Percentiles rank a stretch among this genome's conserved stretches.
Conservation (phyloP, 768 basidiomycete species). For the Vararia minispora region DNA sequence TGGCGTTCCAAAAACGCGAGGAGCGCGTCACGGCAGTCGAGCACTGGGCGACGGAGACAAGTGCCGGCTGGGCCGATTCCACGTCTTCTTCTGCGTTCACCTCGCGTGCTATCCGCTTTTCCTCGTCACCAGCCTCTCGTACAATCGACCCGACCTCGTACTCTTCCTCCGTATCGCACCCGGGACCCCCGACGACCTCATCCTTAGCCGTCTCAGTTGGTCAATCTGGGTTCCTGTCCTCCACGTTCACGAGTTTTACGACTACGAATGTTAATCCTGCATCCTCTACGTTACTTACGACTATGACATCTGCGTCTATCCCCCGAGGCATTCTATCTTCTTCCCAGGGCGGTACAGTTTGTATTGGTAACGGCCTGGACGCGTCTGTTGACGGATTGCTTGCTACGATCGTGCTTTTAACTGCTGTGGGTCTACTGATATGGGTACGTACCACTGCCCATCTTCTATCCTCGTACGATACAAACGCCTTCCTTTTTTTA, state of each 20-base stretch:
- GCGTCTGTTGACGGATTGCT: slow-evolving; percentile 50
- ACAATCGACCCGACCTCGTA: too few species aligned
- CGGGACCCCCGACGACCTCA: slow-evolving; percentile 3
- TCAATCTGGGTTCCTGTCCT: background rate
- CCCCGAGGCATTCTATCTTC: slow-evolving; percentile 9
- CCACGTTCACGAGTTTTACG: slow-evolving; percentile 8
- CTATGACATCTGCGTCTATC: slow-evolving; percentile 9
- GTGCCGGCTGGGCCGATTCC: too few species aligned
- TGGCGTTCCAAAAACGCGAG: too few species aligned
- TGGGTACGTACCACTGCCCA: slow-evolving; percentile 41
- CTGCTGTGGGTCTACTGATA: slow-evolving; percentile 45
- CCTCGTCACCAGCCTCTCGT: too few species aligned
- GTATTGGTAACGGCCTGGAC: slow-evolving; percentile 58
- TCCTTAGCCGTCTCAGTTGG: slow-evolving; percentile 2
- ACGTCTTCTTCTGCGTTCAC: too few species aligned
- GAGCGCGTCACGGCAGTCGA: too few species aligned
- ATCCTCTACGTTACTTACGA: slow-evolving; percentile 1
- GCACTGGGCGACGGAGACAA: too few species aligned
- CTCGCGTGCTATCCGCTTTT: too few species aligned
- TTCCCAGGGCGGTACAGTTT: slow-evolving; percentile 28
- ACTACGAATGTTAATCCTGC: slow-evolving; percentile 2
- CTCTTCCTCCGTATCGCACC: too few species aligned
- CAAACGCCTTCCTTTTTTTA: slow-evolving; percentile 16
- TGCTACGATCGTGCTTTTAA: slow-evolving; percentile 45
- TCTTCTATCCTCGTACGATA: slow-evolving; percentile 1